Base-by-base conservation (phyloP, 805 yeast species). In the Candida dajiaensis region DNA sequence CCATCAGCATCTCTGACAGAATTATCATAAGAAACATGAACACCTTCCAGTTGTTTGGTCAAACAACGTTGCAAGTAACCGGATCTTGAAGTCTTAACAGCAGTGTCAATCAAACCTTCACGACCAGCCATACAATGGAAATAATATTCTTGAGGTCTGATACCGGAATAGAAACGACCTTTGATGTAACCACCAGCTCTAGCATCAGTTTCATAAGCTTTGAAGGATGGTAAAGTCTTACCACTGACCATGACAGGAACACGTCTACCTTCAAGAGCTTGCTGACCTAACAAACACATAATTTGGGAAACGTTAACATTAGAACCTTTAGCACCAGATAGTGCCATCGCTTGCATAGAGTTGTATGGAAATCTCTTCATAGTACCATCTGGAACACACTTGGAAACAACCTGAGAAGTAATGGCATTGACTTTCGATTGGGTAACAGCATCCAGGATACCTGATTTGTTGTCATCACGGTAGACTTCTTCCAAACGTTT, bases 51-150 rank as follows among this genome's bases (percentile, higher is more conserved):
- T 71, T 94, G 99, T 69, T 94, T 94, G 49, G 96, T 94, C 70
- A 94, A 78, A 79, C 99, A 95, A 72, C 99, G 83, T 72, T 94
- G 99, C 67, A 94, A 77, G 70, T 94, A 94, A 64, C 99, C 99
- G 50, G 98, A 90, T 71, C 97, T 83, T 19, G 97, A 88, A 10
- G 99, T 94, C 71, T 94, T 94, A 54, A 94, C 99, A 43, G 99
- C 99, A 50, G 99, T 94, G 77, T 94, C 99, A 72, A 94, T 94
- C 63, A 94, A 80, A 73, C 99, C 99, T 76, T 94, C 99, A 75
- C 99, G 85, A 71, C 99, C 99, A 46, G 99, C 99, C 99, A 94
- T 94, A 76, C 98, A 94, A 72, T 94, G 99, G 94, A 95, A 94
- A 66, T 90, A 94, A 70, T 95, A 94, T 68, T 94, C 99, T 70